Conservation (phyloP, 2,329 filamentous ascomycete genomes). For the Ascocoryne sarcoides region DNA sequence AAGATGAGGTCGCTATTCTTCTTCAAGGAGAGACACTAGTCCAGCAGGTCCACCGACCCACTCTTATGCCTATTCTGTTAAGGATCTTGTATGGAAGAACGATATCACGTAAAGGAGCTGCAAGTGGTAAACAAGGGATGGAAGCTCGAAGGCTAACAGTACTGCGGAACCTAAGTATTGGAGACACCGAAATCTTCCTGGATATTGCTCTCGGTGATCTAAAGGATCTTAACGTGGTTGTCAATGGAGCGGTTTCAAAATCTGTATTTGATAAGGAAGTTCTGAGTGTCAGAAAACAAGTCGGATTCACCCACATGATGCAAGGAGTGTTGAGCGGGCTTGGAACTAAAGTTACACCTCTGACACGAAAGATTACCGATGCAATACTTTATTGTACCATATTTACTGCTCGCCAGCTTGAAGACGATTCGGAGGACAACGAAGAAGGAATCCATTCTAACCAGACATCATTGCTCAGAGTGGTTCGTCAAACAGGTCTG, state of each 20-base stretch:
- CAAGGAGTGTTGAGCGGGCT: slow-evolving; percentile 79
- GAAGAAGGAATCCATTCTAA: slow-evolving; percentile 30
- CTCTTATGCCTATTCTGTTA: slow-evolving; percentile 78
- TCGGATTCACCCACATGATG: slow-evolving; percentile 88
- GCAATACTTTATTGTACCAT: slow-evolving; percentile 76
- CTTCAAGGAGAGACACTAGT: slow-evolving; percentile 69
- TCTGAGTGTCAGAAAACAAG: slow-evolving; percentile 66
- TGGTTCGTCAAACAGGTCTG: slow-evolving; percentile 62
- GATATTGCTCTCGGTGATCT: slow-evolving; percentile 71
- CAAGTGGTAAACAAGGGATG: slow-evolving; percentile 71
- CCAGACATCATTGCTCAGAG: slow-evolving; percentile 50
- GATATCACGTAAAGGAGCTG: slow-evolving; percentile 69
- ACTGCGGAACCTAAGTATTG: slow-evolving; percentile 64
- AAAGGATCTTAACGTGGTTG: slow-evolving; percentile 48
- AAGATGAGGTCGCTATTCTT: slow-evolving; percentile 87
- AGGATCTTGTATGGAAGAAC: slow-evolving; percentile 83
- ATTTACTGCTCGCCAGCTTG: slow-evolving; percentile 53
- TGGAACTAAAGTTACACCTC: slow-evolving; percentile 61
- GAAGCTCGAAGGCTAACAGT: slow-evolving; percentile 74
- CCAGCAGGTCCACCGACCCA: slow-evolving; percentile 59
- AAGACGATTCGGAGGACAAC: slow-evolving; percentile 26
- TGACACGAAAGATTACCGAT: slow-evolving; percentile 61
- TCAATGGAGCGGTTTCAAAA: slow-evolving; percentile 24
- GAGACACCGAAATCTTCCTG: slow-evolving; percentile 73
- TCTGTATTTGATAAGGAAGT: slow-evolving; percentile 49